Base-by-base conservation (phyloP, 495 filamentous ascomycete species). In the Thermothielavioides terrestris region DNA sequence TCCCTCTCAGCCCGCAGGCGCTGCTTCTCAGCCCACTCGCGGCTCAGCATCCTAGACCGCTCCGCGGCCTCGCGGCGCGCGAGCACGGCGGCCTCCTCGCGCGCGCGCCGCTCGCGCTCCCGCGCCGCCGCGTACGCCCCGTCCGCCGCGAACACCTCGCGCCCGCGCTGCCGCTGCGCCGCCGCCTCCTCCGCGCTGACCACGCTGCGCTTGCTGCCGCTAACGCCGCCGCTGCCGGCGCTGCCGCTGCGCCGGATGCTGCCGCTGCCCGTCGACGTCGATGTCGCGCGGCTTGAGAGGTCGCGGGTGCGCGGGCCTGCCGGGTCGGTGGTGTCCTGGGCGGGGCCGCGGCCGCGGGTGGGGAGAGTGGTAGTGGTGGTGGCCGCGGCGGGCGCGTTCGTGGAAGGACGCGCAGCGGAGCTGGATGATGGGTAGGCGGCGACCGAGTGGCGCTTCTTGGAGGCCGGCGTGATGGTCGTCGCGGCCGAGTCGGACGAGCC, bases 21-120 rank as follows among this genome's bases (percentile, higher is more conserved):
- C 69, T 85, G 77, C 69, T 75, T 83, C 66, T 84, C 81, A 4
- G 82, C 83, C 84, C 84, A 88, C 65, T 82, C 79, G 28, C 83
- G 65, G 48, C 79, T 81, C 42, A 77, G 69, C 58, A 73, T 64
- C 46, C 83, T 68, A 12, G 80, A 80, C 49, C 81, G 62, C 65
- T 87, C 84, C 0, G 84, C 82, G 9, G 84, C 84, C 56, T 76
- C 76, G 53, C 77, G 70, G 42, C 81, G 67, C 6, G 82, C 80
- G 52, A 70, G 67, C 58, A 75, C 77, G 5, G 78, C 73, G 10
- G 76, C 72, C 35, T 71, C 67, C 61, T 83, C 81, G 37, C 79
- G 72, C 42, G 77, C 76, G n/a, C 65, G 62, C 52, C 64, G 73
- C 59, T 76, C 75, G 17, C 66, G 66, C 55, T 79, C 76, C 17